Base-by-base conservation (phyloP, 2,329 filamentous ascomycete genomes). In the Fusarium globosum region DNA sequence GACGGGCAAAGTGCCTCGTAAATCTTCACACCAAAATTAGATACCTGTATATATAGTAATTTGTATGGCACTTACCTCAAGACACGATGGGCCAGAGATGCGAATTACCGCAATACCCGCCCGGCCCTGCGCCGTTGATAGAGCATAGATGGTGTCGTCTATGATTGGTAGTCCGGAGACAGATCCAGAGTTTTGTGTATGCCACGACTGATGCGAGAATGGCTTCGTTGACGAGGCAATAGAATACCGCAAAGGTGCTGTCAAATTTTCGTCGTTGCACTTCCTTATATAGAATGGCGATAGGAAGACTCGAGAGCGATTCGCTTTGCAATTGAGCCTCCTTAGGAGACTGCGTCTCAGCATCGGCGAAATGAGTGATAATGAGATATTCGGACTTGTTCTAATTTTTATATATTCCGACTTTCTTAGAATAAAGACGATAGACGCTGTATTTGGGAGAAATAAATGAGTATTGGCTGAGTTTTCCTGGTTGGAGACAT, bases 61-160 rank as follows among this genome's bases (percentile, higher is more conserved):
- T 12, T 60, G 18, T 33, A 41, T 36, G 28, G 15, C n/a, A 35
- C 83, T 77, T 85, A 94, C 92, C 77, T 91, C 86, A 67, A 89
- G 82, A 81, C 93, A 96, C 49, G 91, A 90, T 35, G 93, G 88
- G 0, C 96, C 96, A 9, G 96, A 98, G 33, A 97, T 87, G 20
- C 96, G 90, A 59, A 98, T 91, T 41, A 98, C 91, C 4, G 96
- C 96, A 80, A 99, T 97, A 3, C 95, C 96, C 48, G 94, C 95
- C 79, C 91, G 91, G 3, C 96, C 96, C 16, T 92, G 86, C 1
- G 94, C 94, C 1, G 95, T 97, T 0, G 96, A 98, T 2, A 98
- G 85, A 1, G 96, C 96, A 81, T 97, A 98, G 60, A 99, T 97
- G 3, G 96, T 98, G 65, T 89, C 87, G 12, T 77, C 79, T 15